These are phyloP conservation scores for Suillus hirtellus DNA, from an alignment of 768 basidiomycete genomes.

Conservation along the genomic window DNA sequence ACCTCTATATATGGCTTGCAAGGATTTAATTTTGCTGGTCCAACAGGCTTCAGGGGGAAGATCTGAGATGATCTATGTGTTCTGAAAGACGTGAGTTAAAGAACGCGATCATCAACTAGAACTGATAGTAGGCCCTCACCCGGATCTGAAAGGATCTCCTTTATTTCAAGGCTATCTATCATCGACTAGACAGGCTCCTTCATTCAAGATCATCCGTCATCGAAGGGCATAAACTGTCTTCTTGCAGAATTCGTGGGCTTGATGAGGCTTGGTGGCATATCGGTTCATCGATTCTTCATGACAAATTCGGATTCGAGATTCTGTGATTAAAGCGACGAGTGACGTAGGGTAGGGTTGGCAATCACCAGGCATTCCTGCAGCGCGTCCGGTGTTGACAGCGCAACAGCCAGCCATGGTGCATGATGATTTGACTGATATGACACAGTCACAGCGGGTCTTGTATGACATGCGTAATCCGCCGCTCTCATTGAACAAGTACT, in stretches of 20 bases:
- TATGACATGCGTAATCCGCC: neutral
- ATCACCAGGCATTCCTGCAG: neutral
- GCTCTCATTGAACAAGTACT: neutral
- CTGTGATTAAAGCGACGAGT: neutral
- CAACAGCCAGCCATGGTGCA: neutral
- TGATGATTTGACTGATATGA: neutral
- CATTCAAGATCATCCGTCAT: neutral
- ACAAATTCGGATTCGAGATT: constrained; percentile 1
- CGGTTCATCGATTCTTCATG: constrained; percentile 5
- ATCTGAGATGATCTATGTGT: neutral
- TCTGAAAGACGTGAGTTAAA: constrained; percentile 1
- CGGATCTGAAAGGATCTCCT: neutral
- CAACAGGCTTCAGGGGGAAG: neutral
- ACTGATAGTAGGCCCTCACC: neutral
- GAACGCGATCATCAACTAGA: neutral
- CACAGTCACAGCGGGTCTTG: neutral
- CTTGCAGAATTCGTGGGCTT: constrained; percentile 2
- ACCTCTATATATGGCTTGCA: neutral
- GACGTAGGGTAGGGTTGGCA: neutral
- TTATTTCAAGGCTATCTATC: too few species aligned
- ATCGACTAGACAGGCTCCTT: neutral
- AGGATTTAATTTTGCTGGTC: neutral
- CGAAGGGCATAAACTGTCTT: neutral
- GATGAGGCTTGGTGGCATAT: neutral
- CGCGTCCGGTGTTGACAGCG: neutral